phyloP scores from a whole-genome alignment of 2,329 filamentous ascomycete species.

The Sclerotinia glacialis region DNA sequence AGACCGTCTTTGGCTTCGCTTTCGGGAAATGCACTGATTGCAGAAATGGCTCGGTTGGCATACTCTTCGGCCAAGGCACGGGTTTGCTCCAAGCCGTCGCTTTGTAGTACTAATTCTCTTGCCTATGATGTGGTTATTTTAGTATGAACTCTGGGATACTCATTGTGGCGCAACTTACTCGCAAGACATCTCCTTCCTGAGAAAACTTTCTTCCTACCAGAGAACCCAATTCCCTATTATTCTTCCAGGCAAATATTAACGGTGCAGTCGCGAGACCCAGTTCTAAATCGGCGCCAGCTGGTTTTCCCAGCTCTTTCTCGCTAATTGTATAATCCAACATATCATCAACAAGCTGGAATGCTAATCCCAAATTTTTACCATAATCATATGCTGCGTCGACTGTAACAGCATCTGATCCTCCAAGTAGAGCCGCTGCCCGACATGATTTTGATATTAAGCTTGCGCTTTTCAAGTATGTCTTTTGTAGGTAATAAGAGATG shows the following conservation, averaged over 20 bases:
- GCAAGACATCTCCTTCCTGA: slow-evolving; percentile 76
- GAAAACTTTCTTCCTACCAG: slow-evolving; percentile 91
- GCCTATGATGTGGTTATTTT: slow-evolving; percentile 55
- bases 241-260: slow-evolving; percentile 92
- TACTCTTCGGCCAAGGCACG: slow-evolving; percentile 88
- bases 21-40: slow-evolving; percentile 83
- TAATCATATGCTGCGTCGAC: slow-evolving; percentile 91
- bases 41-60: slow-evolving; percentile 78
- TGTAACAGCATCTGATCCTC: slow-evolving; percentile 70
- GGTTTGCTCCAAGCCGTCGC: slow-evolving; percentile 88
- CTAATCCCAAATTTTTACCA: slow-evolving; percentile 87
- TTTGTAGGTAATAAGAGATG: slow-evolving; percentile 90
- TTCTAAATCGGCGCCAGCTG: slow-evolving; percentile 89
- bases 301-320: slow-evolving; percentile 84
- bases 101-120: slow-evolving; percentile 76
- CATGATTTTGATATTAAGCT: slow-evolving; percentile 96
- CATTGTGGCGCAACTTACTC: slow-evolving; percentile 55
- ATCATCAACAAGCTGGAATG: slow-evolving; percentile 96
- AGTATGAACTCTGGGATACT: slow-evolving; percentile 12
- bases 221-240: slow-evolving; percentile 76
- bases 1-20: slow-evolving; percentile 91
- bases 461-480: slow-evolving; percentile 97
- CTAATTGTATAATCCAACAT: slow-evolving; percentile 94
- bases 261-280: slow-evolving; percentile 91
- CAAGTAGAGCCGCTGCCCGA: slow-evolving; percentile 81